Evolutionary conservation across 31 red algal species (phyloP), one percentile per base, ranked within the genome.

Genomic region (Bonnemaisonia californica): DNA sequence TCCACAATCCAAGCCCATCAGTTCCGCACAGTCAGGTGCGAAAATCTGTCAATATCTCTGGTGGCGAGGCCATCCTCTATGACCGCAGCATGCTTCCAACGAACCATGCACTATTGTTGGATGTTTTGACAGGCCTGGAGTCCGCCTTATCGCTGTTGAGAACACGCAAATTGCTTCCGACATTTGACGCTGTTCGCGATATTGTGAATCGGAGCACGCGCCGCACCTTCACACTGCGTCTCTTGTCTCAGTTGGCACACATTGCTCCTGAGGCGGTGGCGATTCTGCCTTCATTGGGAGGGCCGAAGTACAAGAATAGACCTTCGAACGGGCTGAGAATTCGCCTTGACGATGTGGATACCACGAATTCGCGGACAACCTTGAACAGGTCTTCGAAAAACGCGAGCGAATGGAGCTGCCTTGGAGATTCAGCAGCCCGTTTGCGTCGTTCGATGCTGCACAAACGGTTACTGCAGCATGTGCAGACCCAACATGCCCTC

Each of bases 51-150:
- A 32, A 63, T 8, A 63, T 30, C 8, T 24, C 88, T 2, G 88
- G 88, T 36, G 88, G 76, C 59, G 88, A 91, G 24, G 88, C 88
- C 24, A 41, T 91, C 4, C 51, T 79, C 54, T 85, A 91, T 34
- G 78, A 72, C 63, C 71, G 74, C 18, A 59, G 39, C 55, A 79
- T 85, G 88, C 66, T 91, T 37, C 88, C 88, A 28, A 41, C 41
- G 28, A 63, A 57, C 22, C 63, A 84, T 54, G 39, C 61, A n/a
- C 65, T 91, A n/a, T 67, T 91, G 7, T 35, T 91, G n/a, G 88
- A 91, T 45, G 69, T 77, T 7, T 66, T 91, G 18, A 45, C 51
- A 7, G 64, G 54, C 21, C 40, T 91, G 1, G 88, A 91, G 69
- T 48, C 63, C 2, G 88, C 88, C 32, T 41, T 91, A 2, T 26